Conservation (phyloP, 108 stramenopile genomes). For the Fistulifera pelliculosa region DNA sequence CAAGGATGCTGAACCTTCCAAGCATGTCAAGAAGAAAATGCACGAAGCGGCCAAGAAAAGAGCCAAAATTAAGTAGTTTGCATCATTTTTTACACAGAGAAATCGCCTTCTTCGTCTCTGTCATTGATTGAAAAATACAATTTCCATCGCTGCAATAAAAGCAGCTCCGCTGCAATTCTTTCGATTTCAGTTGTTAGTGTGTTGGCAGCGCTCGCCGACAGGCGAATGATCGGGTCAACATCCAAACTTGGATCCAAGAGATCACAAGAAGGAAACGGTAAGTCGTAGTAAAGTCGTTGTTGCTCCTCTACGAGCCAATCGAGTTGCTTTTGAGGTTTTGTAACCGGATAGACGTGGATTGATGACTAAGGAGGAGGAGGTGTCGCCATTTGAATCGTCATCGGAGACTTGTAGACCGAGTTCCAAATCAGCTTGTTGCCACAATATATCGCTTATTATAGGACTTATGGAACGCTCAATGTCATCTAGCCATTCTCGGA, state of each 20-base stretch:
- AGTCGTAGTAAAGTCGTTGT: background rate
- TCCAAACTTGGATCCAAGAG: background rate
- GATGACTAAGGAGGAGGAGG: too few species aligned
- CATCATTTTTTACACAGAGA: too few species aligned
- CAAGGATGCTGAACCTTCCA: slow-evolving; percentile 34
- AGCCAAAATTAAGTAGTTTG: too few species aligned
- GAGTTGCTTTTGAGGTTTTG: background rate
- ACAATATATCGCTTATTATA: background rate
- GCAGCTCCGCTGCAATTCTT: too few species aligned
- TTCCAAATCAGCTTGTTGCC: background rate
- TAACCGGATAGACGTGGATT: background rate
- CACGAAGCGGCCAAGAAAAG: too few species aligned
- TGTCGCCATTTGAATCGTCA: background rate
- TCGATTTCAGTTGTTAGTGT: too few species aligned
- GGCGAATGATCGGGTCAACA: slow-evolving; percentile 2
- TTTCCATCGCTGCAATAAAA: too few species aligned
- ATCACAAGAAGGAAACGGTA: background rate
- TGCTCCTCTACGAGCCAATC: too few species aligned
- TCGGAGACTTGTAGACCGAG: background rate
- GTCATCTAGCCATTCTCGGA: background rate
- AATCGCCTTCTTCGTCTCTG: too few species aligned
- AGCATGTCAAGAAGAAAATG: too few species aligned
- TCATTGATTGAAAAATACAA: too few species aligned
- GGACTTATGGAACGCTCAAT: background rate
- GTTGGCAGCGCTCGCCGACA: background rate